Evolutionary conservation across 2,329 filamentous ascomycete genomes (phyloP).

Genomic region (Penicillium hesseltinei): DNA sequence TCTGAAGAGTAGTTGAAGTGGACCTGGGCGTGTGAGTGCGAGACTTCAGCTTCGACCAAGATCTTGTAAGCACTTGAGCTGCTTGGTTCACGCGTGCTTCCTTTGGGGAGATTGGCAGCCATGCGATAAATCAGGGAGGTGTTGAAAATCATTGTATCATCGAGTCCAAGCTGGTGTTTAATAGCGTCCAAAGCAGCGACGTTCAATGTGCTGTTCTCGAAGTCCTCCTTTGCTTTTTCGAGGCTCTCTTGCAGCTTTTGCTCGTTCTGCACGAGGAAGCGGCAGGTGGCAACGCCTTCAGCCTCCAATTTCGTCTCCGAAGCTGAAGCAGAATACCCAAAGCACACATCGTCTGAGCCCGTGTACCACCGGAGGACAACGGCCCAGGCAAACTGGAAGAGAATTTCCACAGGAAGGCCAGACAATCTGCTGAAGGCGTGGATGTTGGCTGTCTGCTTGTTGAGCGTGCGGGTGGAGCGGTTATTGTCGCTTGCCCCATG

Average conservation of each 20-base stretch:
- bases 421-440: slow-evolving; percentile 24
- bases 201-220: slow-evolving; percentile 20
- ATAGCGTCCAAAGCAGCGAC: slow-evolving; percentile 24
- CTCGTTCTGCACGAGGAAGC: slow-evolving; percentile 28
- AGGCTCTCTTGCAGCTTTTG: slow-evolving; percentile 22
- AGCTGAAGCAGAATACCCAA: slow-evolving; percentile 43
- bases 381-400: slow-evolving; percentile 47
- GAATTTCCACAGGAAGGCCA: slow-evolving; percentile 20
- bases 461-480: slow-evolving; percentile 16
- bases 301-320: slow-evolving; percentile 35
- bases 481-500: slow-evolving; percentile 5
- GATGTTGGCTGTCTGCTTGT: slow-evolving; percentile 23
- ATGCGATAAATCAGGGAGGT: slow-evolving; percentile 29
- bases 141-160: slow-evolving; percentile 31
- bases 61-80: slow-evolving; percentile 26
- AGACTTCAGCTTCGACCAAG: slow-evolving; percentile 29
- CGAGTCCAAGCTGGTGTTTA: slow-evolving; percentile 27
- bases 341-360: slow-evolving; percentile 46
- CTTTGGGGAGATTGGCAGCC: slow-evolving; percentile 8
- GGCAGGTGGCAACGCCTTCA: slow-evolving; percentile 19
- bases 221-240: slow-evolving; percentile 21
- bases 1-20: slow-evolving; percentile 54
- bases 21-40: slow-evolving; percentile 42
- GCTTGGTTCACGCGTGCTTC: not conserved
- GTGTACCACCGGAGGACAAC: slow-evolving; percentile 46